These are phyloP conservation scores for Suillus fuscotomentosus DNA, from an alignment of 768 basidiomycete species.

Conservation along the genomic window DNA sequence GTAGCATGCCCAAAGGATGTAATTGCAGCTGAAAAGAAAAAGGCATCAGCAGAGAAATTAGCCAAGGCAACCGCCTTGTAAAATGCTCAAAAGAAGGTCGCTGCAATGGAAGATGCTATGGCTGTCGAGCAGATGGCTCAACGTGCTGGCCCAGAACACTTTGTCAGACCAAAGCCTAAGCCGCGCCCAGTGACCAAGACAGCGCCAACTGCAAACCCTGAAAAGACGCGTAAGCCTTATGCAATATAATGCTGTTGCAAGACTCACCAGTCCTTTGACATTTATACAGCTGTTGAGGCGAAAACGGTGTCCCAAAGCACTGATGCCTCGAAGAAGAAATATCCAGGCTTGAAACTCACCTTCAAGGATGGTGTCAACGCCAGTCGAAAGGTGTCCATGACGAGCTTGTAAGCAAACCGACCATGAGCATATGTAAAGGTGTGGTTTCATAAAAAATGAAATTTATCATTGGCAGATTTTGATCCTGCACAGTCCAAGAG, in stretches of 20 bases:
- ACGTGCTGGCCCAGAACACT: not conserved
- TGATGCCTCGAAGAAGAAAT: not conserved
- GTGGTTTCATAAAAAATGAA: too few relatives aligned
- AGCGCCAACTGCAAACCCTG: not conserved
- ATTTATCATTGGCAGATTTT: too few relatives aligned
- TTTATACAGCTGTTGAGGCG: not conserved
- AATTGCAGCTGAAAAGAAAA: not conserved
- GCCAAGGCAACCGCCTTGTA: not conserved
- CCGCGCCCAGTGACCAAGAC: not conserved
- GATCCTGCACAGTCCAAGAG: too few relatives aligned
- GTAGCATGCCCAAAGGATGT: not conserved
- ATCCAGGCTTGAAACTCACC: not conserved
- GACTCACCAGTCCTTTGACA: not conserved
- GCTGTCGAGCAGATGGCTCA: not conserved
- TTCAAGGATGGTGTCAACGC: not conserved
- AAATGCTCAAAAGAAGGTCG: not conserved
- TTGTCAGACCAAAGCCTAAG: conserved; percentile 1
- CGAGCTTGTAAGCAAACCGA: too few relatives aligned
- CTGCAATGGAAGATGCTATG: not conserved
- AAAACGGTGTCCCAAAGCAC: not conserved
- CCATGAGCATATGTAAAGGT: too few relatives aligned
- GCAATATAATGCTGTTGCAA: not conserved
- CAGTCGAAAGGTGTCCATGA: not conserved
- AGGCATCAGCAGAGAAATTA: not conserved
- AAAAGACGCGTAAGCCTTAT: not conserved